phyloP scores from a whole-genome alignment of 331 rosid genomes.

The Acacia pycnantha region DNA sequence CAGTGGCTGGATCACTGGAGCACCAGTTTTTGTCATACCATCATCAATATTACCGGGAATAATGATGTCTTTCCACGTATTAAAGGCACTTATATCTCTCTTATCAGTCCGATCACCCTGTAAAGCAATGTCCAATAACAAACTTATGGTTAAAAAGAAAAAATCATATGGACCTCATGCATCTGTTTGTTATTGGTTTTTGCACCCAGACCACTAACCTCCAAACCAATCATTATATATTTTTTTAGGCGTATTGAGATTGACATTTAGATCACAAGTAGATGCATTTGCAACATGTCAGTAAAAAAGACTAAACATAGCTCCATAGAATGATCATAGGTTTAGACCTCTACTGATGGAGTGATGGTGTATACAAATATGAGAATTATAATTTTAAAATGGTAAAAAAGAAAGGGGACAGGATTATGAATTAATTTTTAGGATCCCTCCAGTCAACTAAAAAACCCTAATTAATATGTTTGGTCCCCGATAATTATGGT shows the following conservation, averaged over 20 bases:
- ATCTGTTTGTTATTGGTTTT: neutral
- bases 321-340: neutral
- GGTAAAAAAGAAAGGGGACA: neutral
- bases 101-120: conserved; percentile 98
- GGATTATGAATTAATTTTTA: conserved; percentile 1
- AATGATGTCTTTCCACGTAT: conserved; percentile 97
- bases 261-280: neutral
- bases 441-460: neutral
- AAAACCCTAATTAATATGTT: conserved; percentile 25
- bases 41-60: conserved; percentile 96
- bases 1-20: conserved; percentile 59
- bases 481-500: neutral
- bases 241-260: neutral
- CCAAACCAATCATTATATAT: neutral
- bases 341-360: neutral
- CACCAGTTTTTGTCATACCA: conserved; percentile 59
- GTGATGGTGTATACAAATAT: neutral
- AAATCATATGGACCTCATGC: conserved; percentile 10
- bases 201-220: neutral
- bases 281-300: neutral
- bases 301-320: neutral
- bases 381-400: neutral
- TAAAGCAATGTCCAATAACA: conserved; percentile 35
- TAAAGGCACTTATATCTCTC: conserved; percentile 84
- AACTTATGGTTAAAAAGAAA: neutral